Evolutionary conservation across 2,329 filamentous ascomycete species (phyloP), one percentile per base, ranked within the genome.

Genomic region (Rutstroemia sp.): DNA sequence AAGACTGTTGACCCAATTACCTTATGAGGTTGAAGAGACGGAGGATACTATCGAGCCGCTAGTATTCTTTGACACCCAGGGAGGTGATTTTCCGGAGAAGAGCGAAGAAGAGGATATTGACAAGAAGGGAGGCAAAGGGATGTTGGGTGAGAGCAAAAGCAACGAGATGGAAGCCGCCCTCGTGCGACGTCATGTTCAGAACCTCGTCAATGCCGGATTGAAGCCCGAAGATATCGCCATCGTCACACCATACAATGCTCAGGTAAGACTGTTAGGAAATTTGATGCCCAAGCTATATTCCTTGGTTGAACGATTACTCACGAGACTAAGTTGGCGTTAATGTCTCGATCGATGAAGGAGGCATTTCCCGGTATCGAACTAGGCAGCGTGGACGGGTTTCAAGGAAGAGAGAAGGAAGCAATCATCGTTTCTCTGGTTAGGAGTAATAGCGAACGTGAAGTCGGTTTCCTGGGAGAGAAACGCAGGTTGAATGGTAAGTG

Each of bases 301-400:
- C 30, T 30, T 21, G 12, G 23, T 17, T 16, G 27, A 45, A 42
- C 17, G 10, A 49, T 40, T 46, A 44, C 44, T 48, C 38, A 47
- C 21, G 0, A 50, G 30, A 48, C 50, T 57, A 61, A 95, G 82
- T 80, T 96, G 38, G 86, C 88, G 4, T 73, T 95, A 10, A 76
- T 97, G 51, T 85, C 90, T 12, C 75, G 78, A 39, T 78, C 87
- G 62, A 78, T 99, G 50, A 94, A 92, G 68, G 88, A 94, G 58
- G 75, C 77, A 40, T 95, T 87, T 65, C 87, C 88, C 0, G 90
- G 87, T 12, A 83, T 99, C 51, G 94, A 99, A 71, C 78, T 99
- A n/a, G 94, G 94, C 36, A 96, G 90, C 65, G 89, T 99, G 2
- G 94, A 99, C 71, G 94, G 92, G 2, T 99, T 99, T 70, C 94